Base-by-base conservation (phyloP, 371 early-diverging fungal genomes). In the Rhizopus delemar region DNA sequence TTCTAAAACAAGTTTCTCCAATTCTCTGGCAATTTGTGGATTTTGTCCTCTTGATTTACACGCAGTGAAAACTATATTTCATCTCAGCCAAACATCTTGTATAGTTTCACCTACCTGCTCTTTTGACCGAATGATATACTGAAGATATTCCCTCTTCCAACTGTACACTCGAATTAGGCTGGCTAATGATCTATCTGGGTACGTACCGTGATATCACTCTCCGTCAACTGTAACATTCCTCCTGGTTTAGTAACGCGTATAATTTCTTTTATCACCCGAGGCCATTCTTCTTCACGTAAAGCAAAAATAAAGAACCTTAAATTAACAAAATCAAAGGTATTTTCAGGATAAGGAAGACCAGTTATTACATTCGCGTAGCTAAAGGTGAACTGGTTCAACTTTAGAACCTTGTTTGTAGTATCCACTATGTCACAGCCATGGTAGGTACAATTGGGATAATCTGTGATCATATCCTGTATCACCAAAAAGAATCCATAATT, bases 1-100 rank as follows among this genome's bases (percentile, higher is more conserved):
- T 28, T 58, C 49, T 7, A 43, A 12, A 7, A 71, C 31, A 8
- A 65, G 16, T 8, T 43, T 35, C 8, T 55, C 65, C 16, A 65
- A 49, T 12, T 62, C 50, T 0, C 41, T 48, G 4, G 59, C 71
- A 29, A 65, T 61, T 36, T 58, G 56, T 39, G 65, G 65, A 43
- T 71, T 55, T 46, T 68, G 68, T 32, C 68, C 71, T 45, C 61
- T 51, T 0, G 60, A 31, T 54, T 32, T 59, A 46, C 61, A 56
- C 0, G 57, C 61, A 41, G 34, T 43, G n/a, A 56, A 41, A 53
- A 69, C 69, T 69, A 36, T 11, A 36, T 36, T 36, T 36, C 11
- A 8, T 36, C 11, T 36, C 11, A 8, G 36, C 11, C 8, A 11
- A 8, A 8, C 11, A 36, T 11, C 8, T 36, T 6, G 36, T 34